These are phyloP conservation scores for Talaromyces liani DNA, from an alignment of 495 filamentous ascomycete species.

Conservation along the genomic window DNA sequence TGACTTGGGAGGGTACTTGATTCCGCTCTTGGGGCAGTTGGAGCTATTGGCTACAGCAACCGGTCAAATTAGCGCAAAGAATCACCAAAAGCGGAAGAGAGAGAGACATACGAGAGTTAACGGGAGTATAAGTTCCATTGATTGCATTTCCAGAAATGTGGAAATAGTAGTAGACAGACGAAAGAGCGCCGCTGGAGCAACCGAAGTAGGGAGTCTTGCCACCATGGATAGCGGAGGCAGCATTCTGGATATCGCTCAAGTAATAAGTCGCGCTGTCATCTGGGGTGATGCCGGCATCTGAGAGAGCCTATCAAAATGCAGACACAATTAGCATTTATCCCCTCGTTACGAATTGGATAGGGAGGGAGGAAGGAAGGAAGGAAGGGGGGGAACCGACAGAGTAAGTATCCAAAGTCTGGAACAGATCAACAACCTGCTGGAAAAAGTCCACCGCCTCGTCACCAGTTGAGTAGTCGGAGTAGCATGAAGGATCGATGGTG, in stretches of 20 bases:
- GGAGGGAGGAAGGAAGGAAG: background rate
- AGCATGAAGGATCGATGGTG: slow-evolving; percentile 55
- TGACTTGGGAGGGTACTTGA: slow-evolving; percentile 55
- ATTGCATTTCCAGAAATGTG: slow-evolving; percentile 66
- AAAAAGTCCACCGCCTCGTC: slow-evolving; percentile 61
- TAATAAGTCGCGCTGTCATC: slow-evolving; percentile 52
- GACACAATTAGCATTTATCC: background rate
- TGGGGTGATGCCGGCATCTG: slow-evolving; percentile 57
- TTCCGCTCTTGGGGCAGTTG: slow-evolving; percentile 45
- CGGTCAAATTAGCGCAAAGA: background rate
- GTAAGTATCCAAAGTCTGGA: slow-evolving; percentile 57
- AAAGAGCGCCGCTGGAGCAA: slow-evolving; percentile 50
- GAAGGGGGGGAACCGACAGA: slow-evolving; percentile 30
- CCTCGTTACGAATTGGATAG: background rate
- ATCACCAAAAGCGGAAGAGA: background rate
- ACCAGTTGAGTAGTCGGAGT: slow-evolving; percentile 42
- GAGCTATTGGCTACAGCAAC: slow-evolving; percentile 38
- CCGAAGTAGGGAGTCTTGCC: slow-evolving; percentile 55
- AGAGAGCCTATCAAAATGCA: slow-evolving; percentile 39
- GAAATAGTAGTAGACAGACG: slow-evolving; percentile 72
- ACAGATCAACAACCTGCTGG: slow-evolving; percentile 48
- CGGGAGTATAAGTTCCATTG: slow-evolving; percentile 57
- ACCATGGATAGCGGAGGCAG: slow-evolving; percentile 47
- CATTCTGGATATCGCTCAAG: slow-evolving; percentile 49
- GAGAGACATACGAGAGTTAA: slow-evolving; percentile 35